These are phyloP conservation scores for Xanthoparmelia taractica DNA, from an alignment of 495 filamentous ascomycete species.

Conservation along the genomic window DNA sequence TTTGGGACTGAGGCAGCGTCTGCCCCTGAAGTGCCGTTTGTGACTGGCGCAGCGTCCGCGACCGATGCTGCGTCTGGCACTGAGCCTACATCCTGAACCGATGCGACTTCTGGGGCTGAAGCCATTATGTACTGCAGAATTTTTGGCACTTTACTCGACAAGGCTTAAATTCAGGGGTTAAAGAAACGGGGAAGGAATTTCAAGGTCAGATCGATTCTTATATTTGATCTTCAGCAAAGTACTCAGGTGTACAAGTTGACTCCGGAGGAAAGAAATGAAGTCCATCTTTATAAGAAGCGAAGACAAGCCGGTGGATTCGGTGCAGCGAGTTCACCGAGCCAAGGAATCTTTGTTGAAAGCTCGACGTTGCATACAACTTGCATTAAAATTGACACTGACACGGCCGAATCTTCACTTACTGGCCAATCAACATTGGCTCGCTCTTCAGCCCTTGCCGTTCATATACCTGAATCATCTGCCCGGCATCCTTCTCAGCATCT, in stretches of 20 bases:
- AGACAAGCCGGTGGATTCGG: not conserved
- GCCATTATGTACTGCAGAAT: not conserved
- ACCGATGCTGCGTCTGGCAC: not conserved
- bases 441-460: not conserved
- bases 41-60: not conserved
- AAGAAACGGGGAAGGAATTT: not conserved
- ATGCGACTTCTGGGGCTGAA: not conserved
- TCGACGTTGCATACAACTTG: too few species aligned
- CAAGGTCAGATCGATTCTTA: too few species aligned
- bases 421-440: not conserved
- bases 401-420: not conserved
- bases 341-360: too few species aligned
- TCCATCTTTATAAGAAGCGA: not conserved
- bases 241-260: too few species aligned
- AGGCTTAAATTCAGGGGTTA: not conserved
- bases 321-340: not conserved
- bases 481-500: not conserved
- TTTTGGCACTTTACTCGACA: not conserved
- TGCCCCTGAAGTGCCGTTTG: not conserved
- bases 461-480: not conserved
- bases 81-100: not conserved
- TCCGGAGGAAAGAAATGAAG: not conserved
- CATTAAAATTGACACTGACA: not conserved
- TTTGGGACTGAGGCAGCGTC: not conserved
- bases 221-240: too few species aligned